Evolutionary conservation across 768 basidiomycete genomes (phyloP).

Genomic region (Psilocybe tampanensis): DNA sequence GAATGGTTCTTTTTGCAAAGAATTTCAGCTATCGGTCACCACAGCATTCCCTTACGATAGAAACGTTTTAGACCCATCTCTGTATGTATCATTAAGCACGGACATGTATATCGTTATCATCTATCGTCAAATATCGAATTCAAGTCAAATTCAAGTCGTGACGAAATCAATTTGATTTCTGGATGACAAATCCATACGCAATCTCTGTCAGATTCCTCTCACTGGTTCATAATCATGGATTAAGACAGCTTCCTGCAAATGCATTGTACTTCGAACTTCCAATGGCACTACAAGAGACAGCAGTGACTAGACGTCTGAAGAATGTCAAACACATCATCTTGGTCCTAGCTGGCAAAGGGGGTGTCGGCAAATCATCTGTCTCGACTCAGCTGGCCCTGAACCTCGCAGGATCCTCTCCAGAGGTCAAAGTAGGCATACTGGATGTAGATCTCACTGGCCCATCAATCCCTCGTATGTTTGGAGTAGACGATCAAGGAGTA

Average conservation of each 20-base stretch:
- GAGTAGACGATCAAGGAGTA: conserved; percentile 82
- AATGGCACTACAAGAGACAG: conserved; percentile 46
- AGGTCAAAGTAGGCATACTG: conserved; percentile 80
- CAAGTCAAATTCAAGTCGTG: too few relatives aligned
- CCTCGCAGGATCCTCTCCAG: conserved; percentile 70
- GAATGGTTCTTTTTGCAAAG: background rate
- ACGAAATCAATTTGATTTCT: background rate
- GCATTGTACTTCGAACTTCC: conserved; percentile 12
- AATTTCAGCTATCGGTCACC: background rate
- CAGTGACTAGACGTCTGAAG: conserved; percentile 70
- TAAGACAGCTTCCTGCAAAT: conserved; percentile 3
- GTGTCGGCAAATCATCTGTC: conserved; percentile 98
- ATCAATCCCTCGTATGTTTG: conserved; percentile 94
- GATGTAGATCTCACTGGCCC: conserved; percentile 95
- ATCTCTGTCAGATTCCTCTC: conserved; percentile 17
- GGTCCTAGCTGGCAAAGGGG: conserved; percentile 95
- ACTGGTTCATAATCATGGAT: conserved; percentile 14
- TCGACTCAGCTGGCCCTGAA: conserved; percentile 90
- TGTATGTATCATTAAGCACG: background rate
- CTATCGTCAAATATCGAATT: too few relatives aligned
- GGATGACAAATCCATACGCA: conserved; percentile 24
- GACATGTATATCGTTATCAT: too few relatives aligned
- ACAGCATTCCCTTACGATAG: background rate
- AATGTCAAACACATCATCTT: conserved; percentile 86
- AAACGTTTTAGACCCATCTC: background rate